A percentile compares a stretch with the other conserved stretches of the same genome.
These are phyloP conservation scores for Phellopilus nigrolimitatus DNA, from an alignment of 1,284 basidiomycete genomes.

Conservation along the genomic window DNA sequence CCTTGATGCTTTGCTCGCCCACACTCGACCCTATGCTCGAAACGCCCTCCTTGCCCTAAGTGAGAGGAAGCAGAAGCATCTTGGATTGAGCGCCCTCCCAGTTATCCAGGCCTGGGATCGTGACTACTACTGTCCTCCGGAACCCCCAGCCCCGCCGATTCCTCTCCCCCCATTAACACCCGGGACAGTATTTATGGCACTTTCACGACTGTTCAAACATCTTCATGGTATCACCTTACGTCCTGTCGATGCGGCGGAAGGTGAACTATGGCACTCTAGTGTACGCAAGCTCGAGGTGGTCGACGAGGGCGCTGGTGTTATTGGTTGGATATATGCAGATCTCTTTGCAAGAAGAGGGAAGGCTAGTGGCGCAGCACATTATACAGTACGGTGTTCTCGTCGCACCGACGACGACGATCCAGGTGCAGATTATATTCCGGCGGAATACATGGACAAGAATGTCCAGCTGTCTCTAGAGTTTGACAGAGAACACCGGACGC, in stretches of 20 bases:
- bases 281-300: slow-evolving; percentile 92
- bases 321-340: slow-evolving; percentile 95
- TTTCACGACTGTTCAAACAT: slow-evolving; percentile 79
- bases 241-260: slow-evolving; percentile 59
- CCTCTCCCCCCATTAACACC: slow-evolving; percentile 71
- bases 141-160: slow-evolving; percentile 65
- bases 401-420: slow-evolving; percentile 89
- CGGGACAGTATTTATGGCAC: slow-evolving; percentile 82
- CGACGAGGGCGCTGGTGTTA: slow-evolving; percentile 78
- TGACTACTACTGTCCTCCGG: slow-evolving; percentile 82
- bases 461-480: slow-evolving; percentile 50
- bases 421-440: slow-evolving; percentile 49
- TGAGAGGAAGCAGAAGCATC: slow-evolving; percentile 67
- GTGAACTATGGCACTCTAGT: slow-evolving; percentile 86
- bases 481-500: slow-evolving; percentile 53
- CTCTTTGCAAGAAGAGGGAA: slow-evolving; percentile 85
- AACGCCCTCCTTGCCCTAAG: slow-evolving; percentile 70
- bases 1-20: slow-evolving; percentile 70
- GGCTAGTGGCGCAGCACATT: slow-evolving; percentile 90
- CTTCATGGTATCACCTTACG: slow-evolving; percentile 87
- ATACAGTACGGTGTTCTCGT: slow-evolving; percentile 93
- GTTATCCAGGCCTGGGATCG: slow-evolving; percentile 88
- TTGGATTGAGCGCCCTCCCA: slow-evolving; percentile 50
- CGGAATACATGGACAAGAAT: slow-evolving; percentile 37
- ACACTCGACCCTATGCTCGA: slow-evolving; percentile 71